phyloP scores from a whole-genome alignment of 441 rosid genomes.

The Syzygium malaccense region DNA sequence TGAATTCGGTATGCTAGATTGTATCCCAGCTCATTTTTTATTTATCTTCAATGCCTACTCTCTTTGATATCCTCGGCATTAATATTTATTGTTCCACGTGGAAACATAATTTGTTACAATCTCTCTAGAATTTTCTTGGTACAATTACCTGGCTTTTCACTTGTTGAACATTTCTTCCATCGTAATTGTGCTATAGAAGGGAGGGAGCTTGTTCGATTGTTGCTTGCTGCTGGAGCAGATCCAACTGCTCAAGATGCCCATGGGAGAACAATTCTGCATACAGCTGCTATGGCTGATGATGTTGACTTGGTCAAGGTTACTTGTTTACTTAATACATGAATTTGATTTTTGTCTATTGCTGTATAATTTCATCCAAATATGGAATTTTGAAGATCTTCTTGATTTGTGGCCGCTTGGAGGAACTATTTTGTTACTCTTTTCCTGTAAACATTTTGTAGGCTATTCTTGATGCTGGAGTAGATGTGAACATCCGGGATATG shows the following conservation, averaged over 20 bases:
- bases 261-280: slow-evolving; percentile 91
- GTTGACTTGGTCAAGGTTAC: slow-evolving; percentile 81
- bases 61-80: neutral
- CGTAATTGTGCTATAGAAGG: slow-evolving; percentile 51
- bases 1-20: slow-evolving; percentile 65
- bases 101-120: neutral
- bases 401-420: neutral
- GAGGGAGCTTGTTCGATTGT: slow-evolving; percentile 72
- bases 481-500: slow-evolving; percentile 80
- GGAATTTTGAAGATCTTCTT: neutral
- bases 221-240: slow-evolving; percentile 97
- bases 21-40: neutral
- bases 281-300: slow-evolving; percentile 95
- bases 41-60: neutral
- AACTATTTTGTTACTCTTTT: neutral
- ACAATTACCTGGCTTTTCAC: neutral
- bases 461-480: slow-evolving; percentile 97
- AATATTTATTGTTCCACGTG: neutral
- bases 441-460: slow-evolving; percentile 39
- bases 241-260: slow-evolving; percentile 86
- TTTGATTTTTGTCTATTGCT: slow-evolving; percentile 5
- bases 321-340: slow-evolving; percentile 4
- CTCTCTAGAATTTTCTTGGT: neutral
- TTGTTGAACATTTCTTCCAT: neutral
- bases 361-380: neutral